A percentile compares a stretch with the other conserved stretches of the same genome.
Evolutionary conservation across 2,329 filamentous ascomycete species (phyloP).

Genomic region (Hypoxylon sp.): DNA sequence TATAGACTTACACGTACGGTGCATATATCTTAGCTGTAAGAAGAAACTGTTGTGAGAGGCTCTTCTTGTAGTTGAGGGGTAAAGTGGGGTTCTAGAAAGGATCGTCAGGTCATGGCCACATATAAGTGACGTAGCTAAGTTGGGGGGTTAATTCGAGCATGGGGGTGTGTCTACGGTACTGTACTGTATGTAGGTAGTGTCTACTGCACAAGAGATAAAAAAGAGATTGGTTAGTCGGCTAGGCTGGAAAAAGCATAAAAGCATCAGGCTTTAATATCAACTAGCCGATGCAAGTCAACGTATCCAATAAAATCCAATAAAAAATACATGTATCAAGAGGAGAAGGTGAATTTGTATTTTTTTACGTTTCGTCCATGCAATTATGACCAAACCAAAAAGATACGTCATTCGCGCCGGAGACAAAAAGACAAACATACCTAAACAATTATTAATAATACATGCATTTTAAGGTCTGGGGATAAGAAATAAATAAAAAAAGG

Average conservation of each 20-base stretch:
- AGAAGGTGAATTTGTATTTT: no score
- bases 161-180: conserved; percentile 22
- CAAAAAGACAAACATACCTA: no score
- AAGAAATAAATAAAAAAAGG: no score
- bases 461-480: no score
- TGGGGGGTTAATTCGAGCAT: conserved; percentile 16
- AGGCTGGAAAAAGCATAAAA: conserved; percentile 12
- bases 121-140: conserved; percentile 32
- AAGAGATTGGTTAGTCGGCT: no score
- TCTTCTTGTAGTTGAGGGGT: conserved; percentile 32
- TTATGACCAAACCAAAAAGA: conserved; percentile 13
- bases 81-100: conserved; percentile 29
- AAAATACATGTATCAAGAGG: no score
- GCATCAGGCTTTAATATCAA: not conserved
- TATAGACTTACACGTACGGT: conserved; percentile 17
- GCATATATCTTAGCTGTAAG: not conserved
- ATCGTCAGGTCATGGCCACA: conserved; percentile 36
- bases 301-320: not conserved
- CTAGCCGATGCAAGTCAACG: not conserved
- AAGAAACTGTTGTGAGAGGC: conserved; percentile 23
- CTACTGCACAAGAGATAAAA: not conserved
- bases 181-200: no score
- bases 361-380: conserved; percentile 8
- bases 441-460: no score
- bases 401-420: conserved; percentile 15